phyloP scores from a whole-genome alignment of 2,329 filamentous ascomycete genomes.

The Beauveria varroae region DNA sequence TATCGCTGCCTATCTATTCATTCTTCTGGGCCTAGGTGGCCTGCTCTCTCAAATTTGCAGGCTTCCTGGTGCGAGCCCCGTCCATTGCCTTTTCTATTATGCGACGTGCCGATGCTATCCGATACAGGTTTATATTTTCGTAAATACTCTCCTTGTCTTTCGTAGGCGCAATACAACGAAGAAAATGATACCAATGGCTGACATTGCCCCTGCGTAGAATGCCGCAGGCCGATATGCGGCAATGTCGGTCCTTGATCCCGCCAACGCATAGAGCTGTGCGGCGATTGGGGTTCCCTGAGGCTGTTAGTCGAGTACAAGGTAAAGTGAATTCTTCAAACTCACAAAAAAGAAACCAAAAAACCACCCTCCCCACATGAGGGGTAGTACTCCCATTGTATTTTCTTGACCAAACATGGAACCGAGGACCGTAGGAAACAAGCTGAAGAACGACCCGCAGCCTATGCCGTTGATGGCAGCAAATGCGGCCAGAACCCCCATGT shows the following conservation, averaged over 20 bases:
- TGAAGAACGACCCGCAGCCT: constrained; percentile 23
- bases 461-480: constrained; percentile 22
- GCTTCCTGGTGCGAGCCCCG: no score
- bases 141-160: background rate
- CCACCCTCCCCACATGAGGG: constrained; percentile 22
- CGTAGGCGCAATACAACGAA: constrained; percentile 7
- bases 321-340: background rate
- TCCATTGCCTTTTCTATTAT: background rate
- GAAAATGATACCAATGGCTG: constrained; percentile 15
- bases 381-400: constrained; percentile 20
- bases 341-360: constrained; percentile 23
- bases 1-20: background rate
- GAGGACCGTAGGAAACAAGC: constrained; percentile 19
- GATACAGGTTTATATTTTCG: background rate
- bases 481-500: constrained; percentile 15
- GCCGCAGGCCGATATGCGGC: constrained; percentile 19
- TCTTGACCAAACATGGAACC: constrained; percentile 17
- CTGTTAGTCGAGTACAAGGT: background rate
- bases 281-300: constrained; percentile 21
- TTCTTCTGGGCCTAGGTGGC: no score
- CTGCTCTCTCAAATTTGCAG: no score
- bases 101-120: background rate
- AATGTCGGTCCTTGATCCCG: constrained; percentile 13
- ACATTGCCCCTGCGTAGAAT: constrained; percentile 21
- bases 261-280: constrained; percentile 19